phyloP scores from a whole-genome alignment of 345 rosid genomes.

The Hibiscus mutabilis region DNA sequence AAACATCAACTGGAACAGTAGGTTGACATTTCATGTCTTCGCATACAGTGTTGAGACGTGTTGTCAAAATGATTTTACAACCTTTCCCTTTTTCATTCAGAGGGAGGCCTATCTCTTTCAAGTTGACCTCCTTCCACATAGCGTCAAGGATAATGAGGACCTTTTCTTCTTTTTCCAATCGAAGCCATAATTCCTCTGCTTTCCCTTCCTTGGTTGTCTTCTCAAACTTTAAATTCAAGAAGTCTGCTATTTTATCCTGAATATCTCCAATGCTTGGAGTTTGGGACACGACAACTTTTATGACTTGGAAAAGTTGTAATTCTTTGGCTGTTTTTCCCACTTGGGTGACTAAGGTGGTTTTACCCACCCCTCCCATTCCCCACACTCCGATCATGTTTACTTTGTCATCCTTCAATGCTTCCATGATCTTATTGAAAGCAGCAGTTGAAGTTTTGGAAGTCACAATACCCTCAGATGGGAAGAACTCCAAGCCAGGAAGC shows the following conservation, averaged over 20 bases:
- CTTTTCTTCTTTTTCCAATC: neutral
- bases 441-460: neutral
- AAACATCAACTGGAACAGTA: neutral
- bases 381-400: neutral
- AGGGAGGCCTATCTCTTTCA: neutral
- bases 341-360: neutral
- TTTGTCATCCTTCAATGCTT: neutral
- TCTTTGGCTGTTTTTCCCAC: neutral
- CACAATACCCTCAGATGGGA: no score
- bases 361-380: conserved; percentile 12
- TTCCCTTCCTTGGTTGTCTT: neutral
- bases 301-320: neutral
- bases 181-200: neutral
- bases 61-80: neutral
- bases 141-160: neutral
- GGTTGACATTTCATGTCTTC: neutral
- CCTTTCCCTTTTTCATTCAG: neutral
- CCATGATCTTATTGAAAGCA: neutral
- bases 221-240: neutral
- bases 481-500: neutral
- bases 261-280: neutral
- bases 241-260: neutral
- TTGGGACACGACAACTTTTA: no score
- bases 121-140: neutral
- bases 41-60: neutral